phyloP scores from a whole-genome alignment of 371 early-diverging fungal genomes.

The Actinomucor elegans region DNA sequence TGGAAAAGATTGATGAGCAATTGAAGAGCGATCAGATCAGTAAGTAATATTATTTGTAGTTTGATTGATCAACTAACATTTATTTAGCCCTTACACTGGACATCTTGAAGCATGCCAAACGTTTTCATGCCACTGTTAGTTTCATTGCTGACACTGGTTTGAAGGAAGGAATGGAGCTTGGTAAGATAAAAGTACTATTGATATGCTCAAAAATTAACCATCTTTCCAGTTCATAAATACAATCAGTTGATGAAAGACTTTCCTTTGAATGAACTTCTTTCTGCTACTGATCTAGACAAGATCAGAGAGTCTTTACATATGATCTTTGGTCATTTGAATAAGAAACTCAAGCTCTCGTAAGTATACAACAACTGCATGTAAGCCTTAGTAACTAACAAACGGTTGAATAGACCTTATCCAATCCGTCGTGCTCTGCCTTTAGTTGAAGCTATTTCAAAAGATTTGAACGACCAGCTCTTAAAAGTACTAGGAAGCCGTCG shows the following conservation, averaged over 20 bases:
- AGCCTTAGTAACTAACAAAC: not conserved
- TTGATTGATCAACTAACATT: not conserved
- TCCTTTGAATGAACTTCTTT: constrained; percentile 92
- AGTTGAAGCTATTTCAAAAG: constrained; percentile 94
- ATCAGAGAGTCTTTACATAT: constrained; percentile 76
- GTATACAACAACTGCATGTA: no score
- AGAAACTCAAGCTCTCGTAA: constrained; percentile 91
- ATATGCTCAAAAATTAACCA: not conserved
- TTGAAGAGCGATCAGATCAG: constrained; percentile 90
- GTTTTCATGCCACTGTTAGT: constrained; percentile 97
- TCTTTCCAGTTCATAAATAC: constrained; percentile 78
- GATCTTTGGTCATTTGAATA: constrained; percentile 94
- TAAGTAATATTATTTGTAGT: constrained; percentile 27
- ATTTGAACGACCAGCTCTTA: constrained; percentile 89
- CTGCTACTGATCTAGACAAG: constrained; percentile 90
- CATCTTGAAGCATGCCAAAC: constrained; percentile 93
- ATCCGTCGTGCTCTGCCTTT: constrained; percentile 90
- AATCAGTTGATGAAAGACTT: constrained; percentile 98
- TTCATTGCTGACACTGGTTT: constrained; percentile 98
- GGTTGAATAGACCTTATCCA: constrained; percentile 78
- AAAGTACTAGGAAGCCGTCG: constrained; percentile 86
- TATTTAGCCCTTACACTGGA: constrained; percentile 82
- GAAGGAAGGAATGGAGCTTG: constrained; percentile 89
- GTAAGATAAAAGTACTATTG: constrained; percentile 27
- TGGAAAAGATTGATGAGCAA: constrained; percentile 93